These are phyloP conservation scores for Calcarisporium arbuscula DNA, from an alignment of 2,329 filamentous ascomycete genomes.

Conservation along the genomic window DNA sequence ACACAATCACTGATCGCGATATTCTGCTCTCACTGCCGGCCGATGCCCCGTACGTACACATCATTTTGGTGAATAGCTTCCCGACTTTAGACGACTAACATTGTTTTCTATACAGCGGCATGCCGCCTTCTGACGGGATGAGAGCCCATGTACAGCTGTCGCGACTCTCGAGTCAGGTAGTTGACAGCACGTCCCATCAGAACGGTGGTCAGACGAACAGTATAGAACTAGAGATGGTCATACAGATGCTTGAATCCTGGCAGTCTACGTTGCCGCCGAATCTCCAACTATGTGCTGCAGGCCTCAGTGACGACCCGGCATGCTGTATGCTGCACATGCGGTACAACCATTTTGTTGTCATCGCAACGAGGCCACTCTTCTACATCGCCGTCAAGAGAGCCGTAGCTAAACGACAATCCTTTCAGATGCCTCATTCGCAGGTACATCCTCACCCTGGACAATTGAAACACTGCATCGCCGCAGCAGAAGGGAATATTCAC, in stretches of 20 bases:
- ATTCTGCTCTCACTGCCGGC: constrained; percentile 35
- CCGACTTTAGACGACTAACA: constrained; percentile 18
- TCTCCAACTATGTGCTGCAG: constrained; percentile 28
- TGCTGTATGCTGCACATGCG: constrained; percentile 41
- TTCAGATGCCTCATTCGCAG: constrained; percentile 15
- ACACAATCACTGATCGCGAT: constrained; percentile 38
- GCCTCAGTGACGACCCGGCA: constrained; percentile 32
- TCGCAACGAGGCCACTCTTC: constrained; percentile 40
- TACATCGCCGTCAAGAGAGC: constrained; percentile 39
- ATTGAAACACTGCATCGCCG: constrained; percentile 32
- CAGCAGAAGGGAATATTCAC: constrained; percentile 37
- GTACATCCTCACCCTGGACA: constrained; percentile 16
- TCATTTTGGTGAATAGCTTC: too few relatives aligned
- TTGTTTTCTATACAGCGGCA: constrained; percentile 21
- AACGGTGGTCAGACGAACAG: constrained; percentile 16
- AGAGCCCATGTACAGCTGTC: constrained; percentile 39
- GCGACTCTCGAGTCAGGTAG: constrained; percentile 40
- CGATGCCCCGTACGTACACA: constrained; percentile 32
- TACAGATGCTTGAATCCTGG: constrained; percentile 36
- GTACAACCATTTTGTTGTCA: constrained; percentile 41
- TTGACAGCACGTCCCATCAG: constrained; percentile 38
- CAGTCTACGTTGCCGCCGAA: constrained; percentile 25
- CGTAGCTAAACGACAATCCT: constrained; percentile 33
- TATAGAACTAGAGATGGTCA: constrained; percentile 29
- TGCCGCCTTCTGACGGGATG: constrained; percentile 37